Evolutionary conservation across 2,329 filamentous ascomycete genomes (phyloP).

Genomic region (Phyllosticta capitalensis): DNA sequence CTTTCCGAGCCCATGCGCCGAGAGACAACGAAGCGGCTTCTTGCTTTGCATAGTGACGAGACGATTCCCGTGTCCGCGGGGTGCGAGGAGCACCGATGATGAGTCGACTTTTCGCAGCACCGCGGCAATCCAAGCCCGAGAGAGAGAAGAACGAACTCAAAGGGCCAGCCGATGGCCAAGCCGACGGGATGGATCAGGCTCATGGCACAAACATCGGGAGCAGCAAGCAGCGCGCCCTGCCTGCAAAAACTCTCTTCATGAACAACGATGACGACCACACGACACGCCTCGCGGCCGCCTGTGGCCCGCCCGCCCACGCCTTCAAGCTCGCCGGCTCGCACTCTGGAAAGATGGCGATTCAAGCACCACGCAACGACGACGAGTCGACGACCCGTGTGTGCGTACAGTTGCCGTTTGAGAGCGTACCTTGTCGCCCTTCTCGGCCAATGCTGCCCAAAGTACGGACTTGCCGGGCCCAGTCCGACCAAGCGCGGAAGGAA

Average conservation of each 20-base stretch:
- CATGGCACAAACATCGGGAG: neutral
- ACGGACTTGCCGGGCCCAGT: neutral
- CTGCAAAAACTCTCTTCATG: neutral
- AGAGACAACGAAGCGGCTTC: neutral
- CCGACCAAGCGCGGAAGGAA: neutral
- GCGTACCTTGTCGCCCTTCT: neutral
- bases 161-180: neutral
- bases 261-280: neutral
- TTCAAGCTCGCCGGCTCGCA: neutral
- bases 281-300: neutral
- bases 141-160: neutral
- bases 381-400: too few relatives aligned
- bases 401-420: neutral
- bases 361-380: neutral
- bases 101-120: neutral
- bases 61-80: neutral
- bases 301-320: neutral
- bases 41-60: neutral
- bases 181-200: neutral
- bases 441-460: neutral
- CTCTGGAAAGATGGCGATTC: neutral
- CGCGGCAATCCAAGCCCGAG: neutral
- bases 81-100: neutral
- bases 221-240: neutral
- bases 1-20: neutral